phyloP scores from a whole-genome alignment of 768 basidiomycete species.

The Neoboletus subvelutipes region DNA sequence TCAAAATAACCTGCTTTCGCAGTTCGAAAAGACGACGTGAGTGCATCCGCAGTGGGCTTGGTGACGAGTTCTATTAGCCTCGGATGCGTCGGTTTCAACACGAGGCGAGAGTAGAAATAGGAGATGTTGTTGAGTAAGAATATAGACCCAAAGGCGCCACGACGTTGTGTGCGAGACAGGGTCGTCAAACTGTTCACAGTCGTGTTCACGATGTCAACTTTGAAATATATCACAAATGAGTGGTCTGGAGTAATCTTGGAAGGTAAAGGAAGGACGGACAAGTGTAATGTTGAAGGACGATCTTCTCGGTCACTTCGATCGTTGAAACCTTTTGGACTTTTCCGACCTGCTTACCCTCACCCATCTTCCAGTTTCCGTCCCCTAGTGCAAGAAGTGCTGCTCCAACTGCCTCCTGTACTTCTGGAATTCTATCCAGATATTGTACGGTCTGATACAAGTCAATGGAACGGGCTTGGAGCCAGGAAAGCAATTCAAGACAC shows the following conservation, averaged over 20 bases:
- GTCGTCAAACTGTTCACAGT: conserved; percentile 58
- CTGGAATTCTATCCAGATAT: conserved; percentile 69
- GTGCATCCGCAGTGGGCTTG: conserved; percentile 55
- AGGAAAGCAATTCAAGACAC: conserved; percentile 20
- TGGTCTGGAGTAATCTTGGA: neutral
- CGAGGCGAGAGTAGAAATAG: conserved; percentile 60
- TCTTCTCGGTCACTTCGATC: conserved; percentile 54
- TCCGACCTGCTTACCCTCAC: conserved; percentile 69
- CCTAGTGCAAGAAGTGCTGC: conserved; percentile 69
- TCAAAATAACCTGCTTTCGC: conserved; percentile 86
- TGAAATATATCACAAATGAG: neutral
- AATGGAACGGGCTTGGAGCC: neutral
- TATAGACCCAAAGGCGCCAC: conserved; percentile 68
- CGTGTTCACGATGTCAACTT: conserved; percentile 76
- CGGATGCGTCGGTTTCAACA: conserved; percentile 50
- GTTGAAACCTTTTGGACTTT: conserved; percentile 39
- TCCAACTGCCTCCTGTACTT: conserved; percentile 65
- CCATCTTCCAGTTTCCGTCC: conserved; percentile 93
- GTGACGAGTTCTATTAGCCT: conserved; percentile 54
- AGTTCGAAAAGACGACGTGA: conserved; percentile 72
- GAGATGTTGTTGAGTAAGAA: conserved; percentile 81
- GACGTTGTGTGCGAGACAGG: conserved; percentile 58
- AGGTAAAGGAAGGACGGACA: conserved; percentile 45
- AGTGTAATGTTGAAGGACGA: conserved; percentile 71
- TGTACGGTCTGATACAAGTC: conserved; percentile 53